Percentiles rank a stretch among this genome's conserved stretches.
These are phyloP conservation scores for Cardamine occulta DNA, from an alignment of 345 rosid genomes.

Conservation along the genomic window DNA sequence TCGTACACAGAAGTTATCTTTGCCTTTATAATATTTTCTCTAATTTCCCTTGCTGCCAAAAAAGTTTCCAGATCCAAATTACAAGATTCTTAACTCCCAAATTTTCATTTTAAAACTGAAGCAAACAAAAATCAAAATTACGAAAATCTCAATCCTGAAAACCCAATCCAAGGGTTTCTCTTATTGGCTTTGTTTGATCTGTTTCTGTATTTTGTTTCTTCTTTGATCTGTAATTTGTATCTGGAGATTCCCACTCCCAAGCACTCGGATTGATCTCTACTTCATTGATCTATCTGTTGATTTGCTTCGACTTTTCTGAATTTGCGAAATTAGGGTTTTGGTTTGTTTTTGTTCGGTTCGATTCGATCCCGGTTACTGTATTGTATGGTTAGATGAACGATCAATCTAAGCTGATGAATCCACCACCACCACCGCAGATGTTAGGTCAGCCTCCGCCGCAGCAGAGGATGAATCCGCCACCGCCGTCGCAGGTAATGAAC, in stretches of 20 bases:
- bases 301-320: constrained; percentile 8
- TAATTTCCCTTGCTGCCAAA: not conserved
- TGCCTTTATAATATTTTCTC: not conserved
- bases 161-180: constrained; percentile 10
- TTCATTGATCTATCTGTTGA: constrained; percentile 33
- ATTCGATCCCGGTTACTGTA: constrained; percentile 17
- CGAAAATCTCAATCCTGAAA: not conserved
- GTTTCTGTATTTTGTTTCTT: not conserved
- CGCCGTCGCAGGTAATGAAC: constrained; percentile 51
- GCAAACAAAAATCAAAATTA: not conserved
- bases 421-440: constrained; percentile 52
- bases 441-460: constrained; percentile 47
- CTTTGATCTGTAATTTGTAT: constrained; percentile 28
- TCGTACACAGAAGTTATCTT: constrained; percentile 22
- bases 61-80: constrained; percentile 39
- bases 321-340: constrained; percentile 35
- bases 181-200: constrained; percentile 12
- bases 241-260: constrained; percentile 12
- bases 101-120: constrained; percentile 17
- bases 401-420: constrained; percentile 58
- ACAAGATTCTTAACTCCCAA: constrained; percentile 14
- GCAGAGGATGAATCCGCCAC: constrained; percentile 44
- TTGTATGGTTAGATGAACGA: constrained; percentile 54
- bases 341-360: not conserved
- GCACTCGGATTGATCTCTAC: constrained; percentile 17